Base-by-base conservation (phyloP, 176 grass and related monocot genomes). In the Aegilops longissima region DNA sequence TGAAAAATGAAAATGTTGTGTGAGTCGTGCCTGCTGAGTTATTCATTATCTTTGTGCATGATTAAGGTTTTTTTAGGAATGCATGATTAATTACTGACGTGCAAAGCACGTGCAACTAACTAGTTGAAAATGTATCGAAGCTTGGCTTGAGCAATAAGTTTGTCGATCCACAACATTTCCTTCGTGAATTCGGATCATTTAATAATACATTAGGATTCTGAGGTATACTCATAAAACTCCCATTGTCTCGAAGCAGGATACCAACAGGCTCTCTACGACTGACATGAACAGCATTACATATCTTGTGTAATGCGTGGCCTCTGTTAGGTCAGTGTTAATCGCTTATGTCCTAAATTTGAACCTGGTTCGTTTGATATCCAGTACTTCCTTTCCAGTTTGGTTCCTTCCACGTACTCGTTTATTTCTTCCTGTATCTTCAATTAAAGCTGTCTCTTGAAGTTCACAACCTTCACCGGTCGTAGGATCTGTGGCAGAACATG, bases 281-380 rank as follows among this genome's bases (percentile, higher is more conserved):
- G 90, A 91, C 82, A 86, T 97, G 89, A 86, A 91, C 89, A 91
- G 89, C 90, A 85, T 92, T 93, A 90, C 77, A 44, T 92, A 71
- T 92, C 91, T 91, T 89, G 76, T 90, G 82, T 88, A 93, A 88
- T 89, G 87, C 77, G 80, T 92, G 93, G 83, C 85, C 95, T 92
- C 86, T 84, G 89, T 95, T 97, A 95, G 91, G 95, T 97, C 91
- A 97, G 95, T 97, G 95, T 90, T 97, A 91, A 92, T 78, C 73
- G 88, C 92, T 93, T 94, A 86, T 90, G 85, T 83, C 80, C 84
- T 90, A 92, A 93, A 84, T 92, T 87, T 81, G 75, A 90, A 87
- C 87, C 62, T 34, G 67, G 44, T 80, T 65, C 77, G 70, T 87
- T 76, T 39, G 91, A 76, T 36, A 78, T 42, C 42, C 42, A 44